Conservation (phyloP, 75 land plant genomes). For the Cunninghamia lanceolata region DNA sequence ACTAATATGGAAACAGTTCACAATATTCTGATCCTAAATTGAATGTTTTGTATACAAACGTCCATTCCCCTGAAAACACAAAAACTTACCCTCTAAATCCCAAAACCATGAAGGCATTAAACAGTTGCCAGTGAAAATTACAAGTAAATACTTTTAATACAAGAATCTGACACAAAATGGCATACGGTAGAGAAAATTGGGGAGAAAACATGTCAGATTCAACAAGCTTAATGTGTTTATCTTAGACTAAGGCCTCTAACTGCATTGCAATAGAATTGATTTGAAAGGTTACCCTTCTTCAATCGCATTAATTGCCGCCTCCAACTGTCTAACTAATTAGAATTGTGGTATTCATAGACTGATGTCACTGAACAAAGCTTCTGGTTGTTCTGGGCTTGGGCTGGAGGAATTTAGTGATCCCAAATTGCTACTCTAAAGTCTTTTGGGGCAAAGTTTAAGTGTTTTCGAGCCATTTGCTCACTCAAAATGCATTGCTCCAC, state of each 20-base stretch:
- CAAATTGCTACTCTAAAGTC: neutral
- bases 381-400: neutral
- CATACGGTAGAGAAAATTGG: neutral
- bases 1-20: neutral
- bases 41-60: neutral
- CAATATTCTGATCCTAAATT: neutral
- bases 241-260: neutral
- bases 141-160: neutral
- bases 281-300: neutral
- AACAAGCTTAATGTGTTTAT: neutral
- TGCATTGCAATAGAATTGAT: neutral
- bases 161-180: neutral
- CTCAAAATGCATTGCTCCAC: neutral
- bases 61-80: neutral
- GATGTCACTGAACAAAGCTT: neutral
- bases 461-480: neutral
- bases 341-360: neutral
- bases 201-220: neutral
- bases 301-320: neutral
- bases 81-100: neutral
- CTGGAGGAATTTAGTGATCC: neutral
- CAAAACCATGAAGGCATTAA: neutral
- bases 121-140: neutral
- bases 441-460: neutral
- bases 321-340: neutral